Conservation (phyloP, 192 early-diverging fungal species). For the Coemansia sp. region DNA sequence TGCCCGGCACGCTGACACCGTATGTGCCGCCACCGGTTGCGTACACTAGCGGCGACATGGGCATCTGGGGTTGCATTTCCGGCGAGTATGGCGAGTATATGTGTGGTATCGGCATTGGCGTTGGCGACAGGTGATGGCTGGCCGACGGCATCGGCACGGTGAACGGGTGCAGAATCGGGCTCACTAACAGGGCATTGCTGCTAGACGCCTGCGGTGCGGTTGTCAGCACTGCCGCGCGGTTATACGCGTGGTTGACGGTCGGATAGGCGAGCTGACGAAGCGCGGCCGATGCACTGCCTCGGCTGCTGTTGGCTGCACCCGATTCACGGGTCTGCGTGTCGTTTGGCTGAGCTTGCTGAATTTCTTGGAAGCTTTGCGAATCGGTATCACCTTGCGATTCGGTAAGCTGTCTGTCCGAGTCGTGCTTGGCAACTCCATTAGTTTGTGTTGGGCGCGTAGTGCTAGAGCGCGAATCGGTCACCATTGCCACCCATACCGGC, state of each 20-base stretch:
- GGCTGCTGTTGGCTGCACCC: background rate
- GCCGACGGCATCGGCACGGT: slow-evolving; percentile 14
- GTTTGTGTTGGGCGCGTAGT: background rate
- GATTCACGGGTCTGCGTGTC: background rate
- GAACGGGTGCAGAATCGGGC: slow-evolving; percentile 5
- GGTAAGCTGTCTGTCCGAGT: background rate
- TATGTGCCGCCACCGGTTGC: background rate
- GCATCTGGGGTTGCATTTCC: slow-evolving; percentile 13
- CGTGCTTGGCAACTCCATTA: background rate
- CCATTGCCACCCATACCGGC: slow-evolving; percentile 11
- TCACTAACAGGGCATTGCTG: slow-evolving; percentile 2
- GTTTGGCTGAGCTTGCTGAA: background rate
- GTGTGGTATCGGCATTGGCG: slow-evolving; percentile 8
- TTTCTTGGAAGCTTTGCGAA: background rate
- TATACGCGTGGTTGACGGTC: background rate
- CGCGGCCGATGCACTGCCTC: background rate
- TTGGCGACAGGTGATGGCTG: slow-evolving; percentile 19
- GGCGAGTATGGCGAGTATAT: slow-evolving; percentile 8
- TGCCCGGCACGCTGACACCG: background rate
- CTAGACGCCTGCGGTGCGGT: background rate
- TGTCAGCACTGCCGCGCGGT: background rate
- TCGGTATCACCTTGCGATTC: background rate
- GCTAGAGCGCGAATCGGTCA: slow-evolving; percentile 3
- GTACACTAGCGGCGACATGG: background rate
- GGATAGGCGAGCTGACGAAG: background rate